A percentile compares a stretch with the other conserved stretches of the same genome.
These are phyloP conservation scores for Ogataea glucozyma DNA, from an alignment of 805 yeast genomes.

Conservation along the genomic window DNA sequence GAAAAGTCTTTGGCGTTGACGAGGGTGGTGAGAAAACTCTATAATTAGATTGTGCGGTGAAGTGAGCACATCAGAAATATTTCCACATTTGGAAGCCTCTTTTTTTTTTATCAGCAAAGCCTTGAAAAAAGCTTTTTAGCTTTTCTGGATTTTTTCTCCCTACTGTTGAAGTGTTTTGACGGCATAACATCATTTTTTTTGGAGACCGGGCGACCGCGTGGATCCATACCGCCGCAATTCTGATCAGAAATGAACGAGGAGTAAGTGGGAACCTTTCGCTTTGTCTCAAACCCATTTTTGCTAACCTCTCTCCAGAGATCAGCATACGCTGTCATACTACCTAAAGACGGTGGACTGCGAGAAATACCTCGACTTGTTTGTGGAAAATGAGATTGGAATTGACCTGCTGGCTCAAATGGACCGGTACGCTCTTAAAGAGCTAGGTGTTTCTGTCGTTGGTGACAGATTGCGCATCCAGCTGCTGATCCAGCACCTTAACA, in stretches of 20 bases:
- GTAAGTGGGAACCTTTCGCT: conserved; percentile 5
- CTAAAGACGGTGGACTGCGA: conserved; percentile 31
- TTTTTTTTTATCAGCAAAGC: not conserved
- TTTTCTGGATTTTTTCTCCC: too few species aligned
- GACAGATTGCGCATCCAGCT: conserved; percentile 73
- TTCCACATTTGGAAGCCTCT: conserved; percentile 3
- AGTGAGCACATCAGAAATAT: conserved; percentile 3
- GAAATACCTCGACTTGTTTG: conserved; percentile 28
- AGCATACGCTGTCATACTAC: conserved; percentile 20
- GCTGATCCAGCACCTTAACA: conserved; percentile 50
- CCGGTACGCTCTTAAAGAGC: conserved; percentile 59
- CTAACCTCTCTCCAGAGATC: conserved; percentile 16
- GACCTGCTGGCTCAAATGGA: conserved; percentile 65
- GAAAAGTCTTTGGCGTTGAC: conserved; percentile 22
- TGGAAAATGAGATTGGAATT: conserved; percentile 53
- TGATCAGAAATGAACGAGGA: conserved; percentile 8
- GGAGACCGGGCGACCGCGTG: not conserved
- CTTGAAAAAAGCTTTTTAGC: too few species aligned
- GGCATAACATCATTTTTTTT: not conserved
- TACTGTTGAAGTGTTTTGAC: too few species aligned
- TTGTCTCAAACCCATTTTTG: not conserved
- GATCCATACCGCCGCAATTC: not conserved
- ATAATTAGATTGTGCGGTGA: too few species aligned
- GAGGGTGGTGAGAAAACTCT: conserved; percentile 18
- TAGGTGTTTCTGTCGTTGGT: conserved; percentile 79